Conservation (phyloP, 1,139 yeast species). For the Pichiaceae sp. region DNA sequence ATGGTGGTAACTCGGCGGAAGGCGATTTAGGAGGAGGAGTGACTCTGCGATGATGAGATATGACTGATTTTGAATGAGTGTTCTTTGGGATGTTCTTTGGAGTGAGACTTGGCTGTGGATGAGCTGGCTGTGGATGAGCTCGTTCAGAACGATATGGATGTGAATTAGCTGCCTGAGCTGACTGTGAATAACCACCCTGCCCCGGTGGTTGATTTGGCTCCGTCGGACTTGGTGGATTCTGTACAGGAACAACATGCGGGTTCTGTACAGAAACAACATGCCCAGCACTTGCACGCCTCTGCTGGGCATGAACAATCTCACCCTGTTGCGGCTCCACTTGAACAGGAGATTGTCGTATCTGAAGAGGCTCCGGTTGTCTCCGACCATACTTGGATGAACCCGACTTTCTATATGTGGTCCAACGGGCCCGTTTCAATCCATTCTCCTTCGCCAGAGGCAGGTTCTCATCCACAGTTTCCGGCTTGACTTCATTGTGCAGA, state of each 20-base stretch:
- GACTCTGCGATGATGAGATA: too few relatives aligned
- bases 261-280: background rate
- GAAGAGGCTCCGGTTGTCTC: background rate
- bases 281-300: background rate
- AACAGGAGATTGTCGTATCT: background rate
- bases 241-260: too few relatives aligned
- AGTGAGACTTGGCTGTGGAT: background rate
- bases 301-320: background rate
- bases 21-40: background rate
- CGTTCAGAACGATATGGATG: background rate
- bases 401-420: slow-evolving; percentile 28
- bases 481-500: background rate
- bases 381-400: background rate
- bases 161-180: background rate
- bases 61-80: background rate
- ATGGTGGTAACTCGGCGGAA: too few relatives aligned
- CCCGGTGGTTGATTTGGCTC: background rate
- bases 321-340: background rate
- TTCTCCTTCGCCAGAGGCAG: slow-evolving; percentile 12
- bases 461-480: slow-evolving; percentile 6
- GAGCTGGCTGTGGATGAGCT: background rate
- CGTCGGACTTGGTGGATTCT: background rate
- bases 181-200: background rate
- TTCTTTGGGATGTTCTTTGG: background rate
- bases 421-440: slow-evolving; percentile 26